Conservation (phyloP, 2,329 filamentous ascomycete species). For the Epichloe typhina region DNA sequence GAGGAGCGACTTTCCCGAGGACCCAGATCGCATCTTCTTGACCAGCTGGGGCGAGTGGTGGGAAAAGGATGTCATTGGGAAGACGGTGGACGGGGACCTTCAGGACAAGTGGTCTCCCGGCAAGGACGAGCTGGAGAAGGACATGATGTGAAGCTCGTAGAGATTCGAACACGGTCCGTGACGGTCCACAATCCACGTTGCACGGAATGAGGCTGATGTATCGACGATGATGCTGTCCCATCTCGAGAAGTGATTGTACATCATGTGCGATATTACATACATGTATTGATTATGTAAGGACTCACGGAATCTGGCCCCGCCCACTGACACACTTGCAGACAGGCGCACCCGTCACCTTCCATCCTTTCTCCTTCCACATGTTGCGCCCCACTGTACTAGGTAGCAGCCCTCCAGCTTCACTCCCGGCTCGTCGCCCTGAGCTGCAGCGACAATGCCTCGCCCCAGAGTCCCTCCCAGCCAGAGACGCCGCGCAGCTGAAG, state of each 20-base stretch:
- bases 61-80: slow-evolving; percentile 28
- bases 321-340: no score
- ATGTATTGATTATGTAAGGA: no score
- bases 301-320: no score
- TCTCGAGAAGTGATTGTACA: no score
- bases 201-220: no score
- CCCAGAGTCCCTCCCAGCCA: slow-evolving; percentile 36
- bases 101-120: slow-evolving; percentile 39
- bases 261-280: no score
- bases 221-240: no score
- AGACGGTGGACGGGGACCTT: slow-evolving; percentile 29
- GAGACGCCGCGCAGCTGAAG: slow-evolving; percentile 33
- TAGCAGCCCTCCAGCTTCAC: background rate
- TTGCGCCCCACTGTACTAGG: no score
- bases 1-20: slow-evolving; percentile 32
- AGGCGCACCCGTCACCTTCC: no score
- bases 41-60: slow-evolving; percentile 46
- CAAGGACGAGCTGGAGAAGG: slow-evolving; percentile 33
- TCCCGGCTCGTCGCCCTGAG: background rate
- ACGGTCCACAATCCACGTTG: slow-evolving; percentile 14
- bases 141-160: slow-evolving; percentile 11
- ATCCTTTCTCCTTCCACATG: slow-evolving; percentile 1
- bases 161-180: slow-evolving; percentile 11
- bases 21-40: slow-evolving; percentile 38
- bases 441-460: slow-evolving; percentile 29